A percentile compares a stretch with the other conserved stretches of the same genome.
These are phyloP conservation scores for Kuraishia floccosa DNA, from an alignment of 805 yeast species.

Conservation along the genomic window DNA sequence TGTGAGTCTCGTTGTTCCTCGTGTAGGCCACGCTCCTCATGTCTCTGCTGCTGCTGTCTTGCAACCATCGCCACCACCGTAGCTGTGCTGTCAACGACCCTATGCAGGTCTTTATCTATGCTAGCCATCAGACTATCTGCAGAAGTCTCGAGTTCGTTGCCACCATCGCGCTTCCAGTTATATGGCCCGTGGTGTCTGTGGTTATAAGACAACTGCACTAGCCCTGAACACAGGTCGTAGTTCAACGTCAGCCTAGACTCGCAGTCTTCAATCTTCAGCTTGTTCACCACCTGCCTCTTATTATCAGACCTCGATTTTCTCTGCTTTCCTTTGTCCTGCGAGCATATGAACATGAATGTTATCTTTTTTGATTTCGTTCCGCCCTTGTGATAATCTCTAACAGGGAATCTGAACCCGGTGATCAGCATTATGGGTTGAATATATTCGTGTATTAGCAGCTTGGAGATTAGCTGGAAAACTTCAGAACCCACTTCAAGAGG, in stretches of 20 bases:
- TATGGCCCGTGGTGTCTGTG: slow-evolving; percentile 29
- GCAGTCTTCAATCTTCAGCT: slow-evolving; percentile 28
- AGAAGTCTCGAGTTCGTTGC: not conserved
- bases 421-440: slow-evolving; percentile 26
- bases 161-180: slow-evolving; percentile 16
- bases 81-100: no score
- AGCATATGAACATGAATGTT: slow-evolving; percentile 31
- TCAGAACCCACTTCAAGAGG: slow-evolving; percentile 17
- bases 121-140: no score
- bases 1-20: no score
- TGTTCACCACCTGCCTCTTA: slow-evolving; percentile 24
- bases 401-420: slow-evolving; percentile 31
- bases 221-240: slow-evolving; percentile 25
- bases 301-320: slow-evolving; percentile 28
- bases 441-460: slow-evolving; percentile 21
- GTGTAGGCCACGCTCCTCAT: no score
- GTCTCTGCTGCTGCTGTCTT: not conserved
- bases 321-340: slow-evolving; percentile 29
- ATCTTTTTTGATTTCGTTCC: slow-evolving; percentile 27
- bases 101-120: no score
- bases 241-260: slow-evolving; percentile 25
- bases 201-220: slow-evolving; percentile 21
- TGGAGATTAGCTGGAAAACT: slow-evolving; percentile 21
- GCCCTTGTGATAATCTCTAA: slow-evolving; percentile 32
- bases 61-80: not conserved